phyloP scores from a whole-genome alignment of 1,284 basidiomycete genomes.

The Ustilago bromivora region DNA sequence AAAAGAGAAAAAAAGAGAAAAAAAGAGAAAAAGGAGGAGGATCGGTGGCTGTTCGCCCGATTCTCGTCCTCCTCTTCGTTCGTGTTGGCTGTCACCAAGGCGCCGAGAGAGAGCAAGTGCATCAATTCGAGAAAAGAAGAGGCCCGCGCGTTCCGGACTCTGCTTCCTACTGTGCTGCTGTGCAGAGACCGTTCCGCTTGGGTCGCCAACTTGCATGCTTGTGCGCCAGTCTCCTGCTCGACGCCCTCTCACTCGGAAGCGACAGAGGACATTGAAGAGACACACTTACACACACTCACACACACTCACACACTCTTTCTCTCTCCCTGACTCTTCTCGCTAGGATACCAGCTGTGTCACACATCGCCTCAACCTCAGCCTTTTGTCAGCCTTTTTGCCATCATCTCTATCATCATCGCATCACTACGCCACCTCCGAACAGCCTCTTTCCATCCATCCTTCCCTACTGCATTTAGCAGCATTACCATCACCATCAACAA shows the following conservation, averaged over 20 bases:
- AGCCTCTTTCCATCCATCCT: neutral
- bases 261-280: neutral
- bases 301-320: neutral
- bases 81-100: neutral
- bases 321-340: neutral
- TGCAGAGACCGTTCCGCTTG: slow-evolving; percentile 23
- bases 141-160: slow-evolving; percentile 11
- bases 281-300: neutral
- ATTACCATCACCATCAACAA: neutral
- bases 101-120: slow-evolving; percentile 8
- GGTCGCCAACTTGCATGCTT: slow-evolving; percentile 29
- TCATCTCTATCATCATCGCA: neutral
- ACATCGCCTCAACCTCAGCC: neutral
- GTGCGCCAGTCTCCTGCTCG: slow-evolving; percentile 3
- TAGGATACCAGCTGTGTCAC: slow-evolving; percentile 3
- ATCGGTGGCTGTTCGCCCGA: slow-evolving; percentile 8
- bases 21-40: neutral
- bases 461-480: neutral
- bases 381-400: neutral
- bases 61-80: neutral
- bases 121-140: neutral
- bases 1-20: too few relatives aligned
- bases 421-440: neutral
- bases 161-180: neutral
- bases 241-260: slow-evolving; percentile 5